Conservation (phyloP, 768 basidiomycete genomes). For the Asterophora parasitica region DNA sequence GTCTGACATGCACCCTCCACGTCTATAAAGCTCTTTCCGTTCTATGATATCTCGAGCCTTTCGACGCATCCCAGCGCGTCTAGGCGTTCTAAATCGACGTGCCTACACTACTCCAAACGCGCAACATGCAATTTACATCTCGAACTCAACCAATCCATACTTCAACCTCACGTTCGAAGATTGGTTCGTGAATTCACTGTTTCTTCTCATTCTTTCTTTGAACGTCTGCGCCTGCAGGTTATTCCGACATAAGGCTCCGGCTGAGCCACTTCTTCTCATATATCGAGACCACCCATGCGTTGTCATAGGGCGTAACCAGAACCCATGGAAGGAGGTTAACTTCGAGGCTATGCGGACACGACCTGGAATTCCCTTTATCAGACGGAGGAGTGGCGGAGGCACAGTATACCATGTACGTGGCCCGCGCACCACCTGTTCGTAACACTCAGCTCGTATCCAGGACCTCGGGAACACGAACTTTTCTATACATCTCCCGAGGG, state of each 20-base stretch:
- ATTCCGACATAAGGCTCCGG: constrained; percentile 69
- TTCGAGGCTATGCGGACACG: constrained; percentile 47
- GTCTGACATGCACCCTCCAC: too few relatives aligned
- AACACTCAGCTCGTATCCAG: constrained; percentile 34
- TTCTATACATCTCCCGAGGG: constrained; percentile 84
- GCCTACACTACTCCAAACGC: constrained; percentile 22
- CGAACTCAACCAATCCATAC: constrained; percentile 74
- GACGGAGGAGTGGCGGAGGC: constrained; percentile 89
- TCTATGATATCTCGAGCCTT: constrained; percentile 14
- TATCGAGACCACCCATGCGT: constrained; percentile 89
- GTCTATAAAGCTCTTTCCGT: too few relatives aligned
- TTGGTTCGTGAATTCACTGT: constrained; percentile 45
- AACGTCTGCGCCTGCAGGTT: constrained; percentile 21
- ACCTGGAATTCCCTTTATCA: constrained; percentile 65
- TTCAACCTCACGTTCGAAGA: constrained; percentile 91
- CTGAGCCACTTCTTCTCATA: constrained; percentile 72
- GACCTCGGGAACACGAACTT: constrained; percentile 97
- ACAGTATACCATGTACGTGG: constrained; percentile 89
- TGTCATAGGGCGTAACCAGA: constrained; percentile 93
- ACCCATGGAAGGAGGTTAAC: constrained; percentile 97
- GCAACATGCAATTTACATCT: constrained; percentile 61
- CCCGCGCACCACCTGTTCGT: not conserved
- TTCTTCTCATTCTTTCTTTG: not conserved
- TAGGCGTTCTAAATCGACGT: constrained; percentile 6
- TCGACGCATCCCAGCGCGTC: constrained; percentile 11